phyloP scores from a whole-genome alignment of 2,329 filamentous ascomycete genomes.

The Sporothrix curviconia region DNA sequence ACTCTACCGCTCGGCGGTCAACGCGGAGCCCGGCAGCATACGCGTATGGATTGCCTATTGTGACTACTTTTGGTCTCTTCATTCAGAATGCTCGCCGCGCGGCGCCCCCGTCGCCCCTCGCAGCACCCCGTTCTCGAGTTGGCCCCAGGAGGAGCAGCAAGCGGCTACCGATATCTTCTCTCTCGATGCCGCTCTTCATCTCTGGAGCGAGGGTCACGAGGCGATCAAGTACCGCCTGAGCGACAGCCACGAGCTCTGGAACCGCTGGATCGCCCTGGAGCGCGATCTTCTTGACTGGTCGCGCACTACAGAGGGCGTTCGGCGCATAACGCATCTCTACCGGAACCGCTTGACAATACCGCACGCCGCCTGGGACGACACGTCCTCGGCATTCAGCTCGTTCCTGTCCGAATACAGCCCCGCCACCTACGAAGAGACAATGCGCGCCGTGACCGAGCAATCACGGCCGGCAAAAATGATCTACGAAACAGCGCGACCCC shows the following conservation, averaged over 20 bases:
- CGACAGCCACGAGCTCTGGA: conserved; percentile 74
- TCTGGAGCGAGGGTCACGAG: conserved; percentile 66
- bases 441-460: conserved; percentile 59
- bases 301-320: conserved; percentile 49
- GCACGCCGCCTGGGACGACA: conserved; percentile 68
- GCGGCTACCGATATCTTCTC: conserved; percentile 67
- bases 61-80: conserved; percentile 69
- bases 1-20: conserved; percentile 61
- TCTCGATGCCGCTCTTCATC: conserved; percentile 56
- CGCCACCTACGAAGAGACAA: conserved; percentile 64
- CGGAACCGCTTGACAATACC: conserved; percentile 64
- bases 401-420: conserved; percentile 68
- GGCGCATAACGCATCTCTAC: conserved; percentile 62
- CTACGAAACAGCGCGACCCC: conserved; percentile 57
- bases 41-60: conserved; percentile 72
- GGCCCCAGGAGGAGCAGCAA: conserved; percentile 61
- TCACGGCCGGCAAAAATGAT: conserved; percentile 58
- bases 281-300: conserved; percentile 58
- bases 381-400: conserved; percentile 65
- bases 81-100: conserved; percentile 54
- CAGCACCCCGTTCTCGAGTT: no score
- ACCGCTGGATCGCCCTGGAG: conserved; percentile 68
- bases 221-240: conserved; percentile 66
- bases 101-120: conserved; percentile 44
- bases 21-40: conserved; percentile 66